Base-by-base conservation (phyloP, 345 rosid species). In the Sisymbrium irio region DNA sequence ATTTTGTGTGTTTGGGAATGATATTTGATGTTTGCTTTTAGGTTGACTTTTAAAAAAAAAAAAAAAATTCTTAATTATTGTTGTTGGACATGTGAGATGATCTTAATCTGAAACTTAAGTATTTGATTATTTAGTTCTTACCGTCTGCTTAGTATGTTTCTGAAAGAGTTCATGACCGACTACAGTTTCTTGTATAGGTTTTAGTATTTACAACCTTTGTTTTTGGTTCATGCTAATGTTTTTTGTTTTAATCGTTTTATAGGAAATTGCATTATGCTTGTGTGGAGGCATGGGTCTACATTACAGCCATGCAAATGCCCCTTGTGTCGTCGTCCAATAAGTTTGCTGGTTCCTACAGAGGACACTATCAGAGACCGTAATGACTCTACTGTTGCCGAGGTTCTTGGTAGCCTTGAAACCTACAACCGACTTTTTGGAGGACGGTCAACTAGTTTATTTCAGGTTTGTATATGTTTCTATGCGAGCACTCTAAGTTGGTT, bases 231-330 rank as follows among this genome's bases (percentile, higher is more conserved):
- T n/a, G n/a, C n/a, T n/a, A n/a, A n/a, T n/a, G n/a, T n/a, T n/a
- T n/a, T n/a, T n/a, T n/a, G n/a, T n/a, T n/a, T n/a, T n/a, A n/a
- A 22, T 22, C 3, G 25, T 22, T 22, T 19, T 6, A 4, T 62
- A 92, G 97, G 96, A 13, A 75, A 81, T 62, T 95, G 99, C 65
- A 92, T 95, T 28, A 86, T 95, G 93, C 88, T 78, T 58, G 93
- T 90, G 61, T 91, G 96, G 94, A 83, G 83, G 47, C 96, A 89
- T 54, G 91, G 88, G 51, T 87, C 92, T 5, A 65, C 89, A 17
- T 28, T 88, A 25, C 92, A 82, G 59, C 85, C 96, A 2, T 93
- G 97, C 68, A 89, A 80, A 73, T 95, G 99, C 63, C 97, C 99
- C 0, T 67, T 95, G 53, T 95, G 99, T 79, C 97, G 97, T 37